Base-by-base conservation (phyloP, 768 basidiomycete species). In the Candolleomyces aberdarensis region DNA sequence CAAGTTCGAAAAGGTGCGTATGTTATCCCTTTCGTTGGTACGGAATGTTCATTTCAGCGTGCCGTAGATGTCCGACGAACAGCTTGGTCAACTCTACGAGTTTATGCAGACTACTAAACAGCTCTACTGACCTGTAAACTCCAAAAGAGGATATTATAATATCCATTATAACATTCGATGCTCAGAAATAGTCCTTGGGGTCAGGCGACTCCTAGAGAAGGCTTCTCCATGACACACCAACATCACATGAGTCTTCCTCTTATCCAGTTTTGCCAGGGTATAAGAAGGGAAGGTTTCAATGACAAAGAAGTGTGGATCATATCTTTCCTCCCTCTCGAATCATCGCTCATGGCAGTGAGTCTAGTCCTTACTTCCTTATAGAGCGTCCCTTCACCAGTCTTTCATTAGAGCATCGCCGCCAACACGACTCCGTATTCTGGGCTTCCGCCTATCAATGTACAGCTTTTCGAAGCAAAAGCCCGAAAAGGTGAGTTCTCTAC, bases 1-100 rank as follows among this genome's bases (percentile, higher is more conserved):
- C 1, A 69, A 85, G 26, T 84, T 92, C 64, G 92, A 94, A 71
- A 92, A 91, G 84, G 92, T 89, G 63, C 46, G 57, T 40, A 19
- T 36, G 20, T 59, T 14, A 46, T 48, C 15, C 52, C 40, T 48
- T 44, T 55, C 54, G 41, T 52, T 20, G 32, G 41, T 43, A 14
- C 53, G 59, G 20, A 39, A 26, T 22, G 58, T 47, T 54, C 54
- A 29, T 8, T 6, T 36, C 36, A 36, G 6, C 5, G 36, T 36
- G 36, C 36, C 36, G 36, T 60, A 95, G 93, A 89, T 96, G 86
- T 95, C 94, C 19, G 73, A 79, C 36, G 94, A 96, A 70, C 96
- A 99, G 71, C 78, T 98, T 4, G 92, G 92, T 0, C 96, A 98
- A 72, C 74, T 99, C 46, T 94, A 97, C 70, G 95, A 98, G 70